Base-by-base conservation (phyloP, 2,329 filamentous ascomycete species). In the Xylariales sp. region DNA sequence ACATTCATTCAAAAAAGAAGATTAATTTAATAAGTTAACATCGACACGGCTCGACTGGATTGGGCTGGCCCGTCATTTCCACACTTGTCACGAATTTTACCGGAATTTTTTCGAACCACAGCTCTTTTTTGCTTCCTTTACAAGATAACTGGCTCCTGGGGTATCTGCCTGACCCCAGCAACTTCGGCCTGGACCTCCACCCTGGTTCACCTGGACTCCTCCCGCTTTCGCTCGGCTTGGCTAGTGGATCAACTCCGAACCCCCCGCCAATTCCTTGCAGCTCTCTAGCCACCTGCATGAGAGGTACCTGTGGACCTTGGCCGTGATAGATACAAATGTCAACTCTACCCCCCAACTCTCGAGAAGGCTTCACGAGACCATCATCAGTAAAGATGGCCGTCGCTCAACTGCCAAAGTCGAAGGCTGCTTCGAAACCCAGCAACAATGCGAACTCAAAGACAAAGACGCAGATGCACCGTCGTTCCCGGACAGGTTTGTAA, bases 401-500 rank as follows among this genome's bases (percentile, higher is more conserved):
- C 57, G 66, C 77, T 62, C 70, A 76, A 62, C 63, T 72, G 45
- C 57, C 67, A 51, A 82, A 82, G 66, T 59, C 72, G 57, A 81
- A 81, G 66, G 50, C 70, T 59, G 66, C 70, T 57, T 63, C 70
- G 37, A 80, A 79, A 62, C 60, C 68, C 46, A 64, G 52, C 58
- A 70, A 53, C 50, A 60, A 59, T 50, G 62, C 67, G 52, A 68
- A 70, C 55, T 61, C 78, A 47, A 88, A 85, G 67, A 69, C 77
- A 57, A 84, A 86, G 66, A 69, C 81, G 55, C 91, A 95, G 72
- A 89, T 93, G 82, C 91, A 96, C 66, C 83, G 89, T 62, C 81
- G 91, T 57, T 96, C 91, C 65, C 82, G 91, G 67, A 94, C 89
- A 80, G 90, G 90, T 95, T 76, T 58, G 84, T 78, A 38, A 43